phyloP scores from a whole-genome alignment of 805 yeast genomes.

The Metschnikowia lochheadii region DNA sequence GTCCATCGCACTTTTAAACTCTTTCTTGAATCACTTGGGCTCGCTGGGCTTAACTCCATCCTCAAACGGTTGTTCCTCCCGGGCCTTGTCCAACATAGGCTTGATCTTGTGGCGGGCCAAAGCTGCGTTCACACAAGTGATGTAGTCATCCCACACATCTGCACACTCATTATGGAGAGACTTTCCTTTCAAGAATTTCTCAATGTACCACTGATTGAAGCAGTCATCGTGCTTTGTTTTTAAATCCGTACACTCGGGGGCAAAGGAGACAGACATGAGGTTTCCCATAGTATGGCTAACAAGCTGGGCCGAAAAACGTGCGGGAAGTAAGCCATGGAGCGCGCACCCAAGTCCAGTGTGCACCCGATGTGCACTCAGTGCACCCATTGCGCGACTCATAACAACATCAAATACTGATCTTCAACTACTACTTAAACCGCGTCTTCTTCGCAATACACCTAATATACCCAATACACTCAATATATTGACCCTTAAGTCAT shows the following conservation, averaged over 20 bases:
- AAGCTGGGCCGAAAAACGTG: slow-evolving; percentile 1
- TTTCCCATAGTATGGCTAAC: slow-evolving; percentile 33
- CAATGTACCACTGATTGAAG: slow-evolving; percentile 93
- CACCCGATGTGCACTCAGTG: background rate
- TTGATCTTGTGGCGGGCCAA: slow-evolving; percentile 71
- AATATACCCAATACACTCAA: too few species aligned
- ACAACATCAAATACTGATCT: background rate
- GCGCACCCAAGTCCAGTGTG: background rate
- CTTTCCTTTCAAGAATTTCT: slow-evolving; percentile 55
- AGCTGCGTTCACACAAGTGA: slow-evolving; percentile 75
- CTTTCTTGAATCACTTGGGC: background rate
- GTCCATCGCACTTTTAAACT: background rate
- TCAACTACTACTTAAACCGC: too few species aligned
- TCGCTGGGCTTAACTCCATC: slow-evolving; percentile 5
- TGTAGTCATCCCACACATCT: slow-evolving; percentile 82
- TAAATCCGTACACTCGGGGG: slow-evolving; percentile 91
- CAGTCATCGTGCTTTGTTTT: slow-evolving; percentile 88
- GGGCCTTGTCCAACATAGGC: slow-evolving; percentile 81
- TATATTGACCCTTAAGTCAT: too few species aligned
- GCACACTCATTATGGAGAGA: slow-evolving; percentile 81
- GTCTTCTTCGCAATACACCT: too few species aligned
- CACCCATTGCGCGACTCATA: background rate
- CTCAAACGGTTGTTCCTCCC: slow-evolving; percentile 79
- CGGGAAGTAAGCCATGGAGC: background rate
- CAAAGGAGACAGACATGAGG: slow-evolving; percentile 68